Conservation (phyloP, 2,329 filamentous ascomycete species). For the Trichoderma harzianum region DNA sequence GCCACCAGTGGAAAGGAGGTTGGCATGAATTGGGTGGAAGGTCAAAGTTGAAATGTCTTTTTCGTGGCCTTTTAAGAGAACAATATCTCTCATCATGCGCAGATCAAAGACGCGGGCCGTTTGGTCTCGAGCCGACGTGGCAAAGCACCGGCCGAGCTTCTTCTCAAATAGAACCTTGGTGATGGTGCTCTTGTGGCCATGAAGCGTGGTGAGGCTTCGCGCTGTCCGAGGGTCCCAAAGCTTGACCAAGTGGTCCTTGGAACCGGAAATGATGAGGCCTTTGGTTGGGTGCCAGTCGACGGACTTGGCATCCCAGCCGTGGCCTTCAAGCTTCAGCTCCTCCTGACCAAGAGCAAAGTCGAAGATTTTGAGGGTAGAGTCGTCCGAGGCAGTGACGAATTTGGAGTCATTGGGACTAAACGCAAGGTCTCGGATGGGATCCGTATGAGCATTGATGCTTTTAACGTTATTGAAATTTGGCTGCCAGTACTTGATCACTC, state of each 20-base stretch:
- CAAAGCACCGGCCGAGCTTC: slow-evolving; percentile 77
- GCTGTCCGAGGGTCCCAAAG: slow-evolving; percentile 95
- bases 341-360: slow-evolving; percentile 86
- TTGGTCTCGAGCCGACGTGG: slow-evolving; percentile 89
- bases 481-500: slow-evolving; percentile 97
- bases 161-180: slow-evolving; percentile 90
- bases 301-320: slow-evolving; percentile 95
- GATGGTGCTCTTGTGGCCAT: slow-evolving; percentile 96
- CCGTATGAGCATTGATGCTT: slow-evolving; percentile 84
- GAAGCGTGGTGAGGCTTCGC: slow-evolving; percentile 86
- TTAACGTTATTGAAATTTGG: slow-evolving; percentile 99
- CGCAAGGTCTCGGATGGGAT: slow-evolving; percentile 85
- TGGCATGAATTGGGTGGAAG: slow-evolving; percentile 92
- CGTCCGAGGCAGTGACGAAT: slow-evolving; percentile 94
- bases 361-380: slow-evolving; percentile 90
- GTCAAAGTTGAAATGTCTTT: slow-evolving; percentile 91
- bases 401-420: slow-evolving; percentile 94
- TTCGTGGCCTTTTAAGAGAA: slow-evolving; percentile 87
- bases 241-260: slow-evolving; percentile 96
- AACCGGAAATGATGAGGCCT: slow-evolving; percentile 89
- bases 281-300: slow-evolving; percentile 98
- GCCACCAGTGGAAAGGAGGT: slow-evolving; percentile 84
- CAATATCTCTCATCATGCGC: slow-evolving; percentile 97
- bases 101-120: slow-evolving; percentile 92
- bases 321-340: slow-evolving; percentile 82